Evolutionary conservation across 768 basidiomycete species (phyloP), one percentile per base, ranked within the genome.

Genomic region (Leucocoprinus sp.): DNA sequence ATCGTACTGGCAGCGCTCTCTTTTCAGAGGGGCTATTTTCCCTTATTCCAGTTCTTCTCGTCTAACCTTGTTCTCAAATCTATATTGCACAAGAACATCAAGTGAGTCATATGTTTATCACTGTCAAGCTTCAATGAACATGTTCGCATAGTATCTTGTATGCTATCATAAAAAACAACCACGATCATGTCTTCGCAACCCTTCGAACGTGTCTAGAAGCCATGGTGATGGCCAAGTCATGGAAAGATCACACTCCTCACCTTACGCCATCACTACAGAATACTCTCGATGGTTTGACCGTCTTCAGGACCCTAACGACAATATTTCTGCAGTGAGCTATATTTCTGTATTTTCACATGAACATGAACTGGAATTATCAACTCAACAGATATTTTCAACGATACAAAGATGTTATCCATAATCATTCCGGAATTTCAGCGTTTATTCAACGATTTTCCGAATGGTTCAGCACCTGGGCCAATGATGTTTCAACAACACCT

Each of bases 51-150:
- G 78, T 80, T 79, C 55, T 58, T 78, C 31, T 69, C 80, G 0
- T 80, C 80, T 7, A 72, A 77, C 15, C 71, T 72, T 38, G 70
- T 83, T 5, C 54, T 80, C 29, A 77, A 77, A 57, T 79, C 75
- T 50, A 80, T 74, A 1, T 51, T 78, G 19, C 64, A 58, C 14
- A 69, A 71, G 33, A 59, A 65, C 27, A 69, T 72, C 31, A 81
- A 82, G 79, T 78, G 55, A 40, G 70, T 51, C 9, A 5, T 5
- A 31, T 14, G n/a, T 6, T 6, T 12, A 31, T 31, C n/a, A 4
- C 31, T 4, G 31, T 14, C n/a, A 31, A 4, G 3, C 14, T 4
- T 4, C n/a, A 5, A 4, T 31, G n/a, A 31, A 31, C n/a, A n/a
- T 12, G 4, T 8, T 12, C 31, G 0, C 37, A 2, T 45, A 78